phyloP scores from a whole-genome alignment of 2,329 filamentous ascomycete genomes.

The Fusarium sp. region DNA sequence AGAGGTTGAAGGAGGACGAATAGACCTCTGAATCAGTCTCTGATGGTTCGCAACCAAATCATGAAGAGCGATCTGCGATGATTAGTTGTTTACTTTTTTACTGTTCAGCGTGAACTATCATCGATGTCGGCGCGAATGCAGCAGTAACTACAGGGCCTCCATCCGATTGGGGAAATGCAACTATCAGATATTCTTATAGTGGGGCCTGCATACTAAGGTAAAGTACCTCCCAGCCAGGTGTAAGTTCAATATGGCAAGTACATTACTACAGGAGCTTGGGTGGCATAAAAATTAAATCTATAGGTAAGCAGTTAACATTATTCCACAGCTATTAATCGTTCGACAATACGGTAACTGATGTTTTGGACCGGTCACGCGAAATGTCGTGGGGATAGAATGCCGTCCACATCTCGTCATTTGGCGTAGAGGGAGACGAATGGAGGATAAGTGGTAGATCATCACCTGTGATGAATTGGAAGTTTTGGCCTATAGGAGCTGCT shows the following conservation, averaged over 20 bases:
- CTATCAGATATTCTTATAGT: background rate
- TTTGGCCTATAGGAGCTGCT: background rate
- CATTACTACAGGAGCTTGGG: background rate
- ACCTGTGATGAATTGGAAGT: background rate
- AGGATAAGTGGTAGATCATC: background rate
- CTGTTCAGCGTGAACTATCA: constrained; percentile 6
- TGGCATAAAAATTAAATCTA: background rate
- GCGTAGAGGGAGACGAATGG: background rate
- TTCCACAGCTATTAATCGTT: background rate
- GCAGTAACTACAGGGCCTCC: background rate
- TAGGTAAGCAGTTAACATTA: background rate
- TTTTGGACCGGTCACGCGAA: background rate
- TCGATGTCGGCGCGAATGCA: background rate
- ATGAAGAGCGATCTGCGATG: background rate
- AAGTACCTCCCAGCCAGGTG: background rate
- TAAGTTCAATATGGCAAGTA: background rate
- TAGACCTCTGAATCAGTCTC: background rate
- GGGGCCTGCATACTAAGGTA: background rate
- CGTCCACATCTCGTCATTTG: background rate
- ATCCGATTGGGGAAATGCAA: background rate
- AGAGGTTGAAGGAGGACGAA: background rate
- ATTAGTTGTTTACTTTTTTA: constrained; percentile 9
- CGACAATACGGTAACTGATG: background rate
- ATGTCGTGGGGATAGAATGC: background rate
- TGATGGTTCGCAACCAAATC: background rate